A percentile compares a stretch with the other conserved stretches of the same genome.
Evolutionary conservation across 495 filamentous ascomycete species (phyloP).

Genomic region (Penicillium desertorum): DNA sequence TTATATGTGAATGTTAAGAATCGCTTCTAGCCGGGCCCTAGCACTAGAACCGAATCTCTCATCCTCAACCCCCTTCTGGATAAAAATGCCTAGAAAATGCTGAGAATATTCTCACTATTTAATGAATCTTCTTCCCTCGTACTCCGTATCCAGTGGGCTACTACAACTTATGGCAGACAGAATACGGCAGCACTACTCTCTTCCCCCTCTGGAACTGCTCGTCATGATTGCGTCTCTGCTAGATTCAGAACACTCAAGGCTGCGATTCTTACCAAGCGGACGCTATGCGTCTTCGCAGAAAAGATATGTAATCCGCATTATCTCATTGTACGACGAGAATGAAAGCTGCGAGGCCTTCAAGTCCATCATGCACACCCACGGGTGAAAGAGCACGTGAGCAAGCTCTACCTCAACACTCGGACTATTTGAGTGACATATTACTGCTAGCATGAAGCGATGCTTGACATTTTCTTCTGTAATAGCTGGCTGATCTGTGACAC

Average conservation of each 20-base stretch:
- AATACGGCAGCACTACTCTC: background rate
- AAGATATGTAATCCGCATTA: background rate
- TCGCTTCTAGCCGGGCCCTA: background rate
- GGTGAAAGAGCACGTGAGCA: constrained; percentile 1
- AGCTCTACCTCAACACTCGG: constrained; percentile 4
- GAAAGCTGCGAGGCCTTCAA: constrained; percentile 7
- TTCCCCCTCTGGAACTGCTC: constrained; percentile 3
- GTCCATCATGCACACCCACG: background rate
- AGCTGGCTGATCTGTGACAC: background rate
- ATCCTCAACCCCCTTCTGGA: background rate
- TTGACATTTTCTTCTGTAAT: background rate
- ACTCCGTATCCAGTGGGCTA: background rate
- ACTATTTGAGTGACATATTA: background rate
- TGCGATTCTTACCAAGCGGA: background rate
- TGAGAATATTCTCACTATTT: background rate
- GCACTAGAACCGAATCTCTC: background rate
- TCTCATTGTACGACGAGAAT: constrained; percentile 3
- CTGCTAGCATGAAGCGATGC: background rate
- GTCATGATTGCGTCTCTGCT: background rate
- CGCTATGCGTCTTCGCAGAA: background rate
- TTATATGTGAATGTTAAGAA: background rate
- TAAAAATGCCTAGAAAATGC: background rate
- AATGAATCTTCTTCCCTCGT: background rate
- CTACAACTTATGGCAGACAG: background rate
- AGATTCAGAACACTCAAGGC: background rate